Conservation (phyloP, 2,329 filamentous ascomycete genomes). For the Pyrenophora graminea region DNA sequence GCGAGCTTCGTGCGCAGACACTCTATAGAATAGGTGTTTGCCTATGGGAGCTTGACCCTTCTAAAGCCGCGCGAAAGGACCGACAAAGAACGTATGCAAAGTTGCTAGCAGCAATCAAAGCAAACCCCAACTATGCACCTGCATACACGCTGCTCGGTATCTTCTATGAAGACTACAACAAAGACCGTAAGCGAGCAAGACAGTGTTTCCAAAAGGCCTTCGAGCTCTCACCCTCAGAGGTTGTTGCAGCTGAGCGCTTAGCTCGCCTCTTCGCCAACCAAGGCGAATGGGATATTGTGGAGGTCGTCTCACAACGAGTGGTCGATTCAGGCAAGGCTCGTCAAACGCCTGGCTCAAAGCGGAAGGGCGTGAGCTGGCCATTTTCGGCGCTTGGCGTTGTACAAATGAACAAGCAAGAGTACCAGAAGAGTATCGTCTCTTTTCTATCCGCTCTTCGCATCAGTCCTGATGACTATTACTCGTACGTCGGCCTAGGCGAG, state of each 20-base stretch:
- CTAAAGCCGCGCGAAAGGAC: constrained; percentile 74
- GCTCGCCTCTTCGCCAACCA: constrained; percentile 85
- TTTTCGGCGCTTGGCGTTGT: constrained; percentile 92
- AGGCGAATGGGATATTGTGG: constrained; percentile 94
- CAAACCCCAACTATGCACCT: constrained; percentile 83
- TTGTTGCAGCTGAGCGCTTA: constrained; percentile 83
- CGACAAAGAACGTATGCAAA: constrained; percentile 80
- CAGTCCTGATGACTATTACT: constrained; percentile 85
- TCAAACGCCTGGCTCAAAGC: constrained; percentile 88
- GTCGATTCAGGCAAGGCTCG: constrained; percentile 93
- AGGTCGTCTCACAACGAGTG: constrained; percentile 86
- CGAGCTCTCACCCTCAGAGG: constrained; percentile 84
- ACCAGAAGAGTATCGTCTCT: constrained; percentile 82
- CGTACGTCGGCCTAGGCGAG: constrained; percentile 95
- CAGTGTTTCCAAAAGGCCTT: constrained; percentile 96
- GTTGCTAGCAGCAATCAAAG: constrained; percentile 83
- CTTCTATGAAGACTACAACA: constrained; percentile 89
- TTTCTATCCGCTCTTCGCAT: constrained; percentile 89
- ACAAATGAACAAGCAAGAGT: constrained; percentile 92
- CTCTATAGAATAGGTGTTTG: constrained; percentile 87
- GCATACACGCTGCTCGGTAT: constrained; percentile 89
- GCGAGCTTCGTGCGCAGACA: constrained; percentile 80
- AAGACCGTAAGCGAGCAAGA: constrained; percentile 82
- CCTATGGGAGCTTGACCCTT: constrained; percentile 80
- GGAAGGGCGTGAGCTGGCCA: constrained; percentile 92